Base-by-base conservation (phyloP, 1,139 yeast species). In the Scheffersomyces stambukii region DNA sequence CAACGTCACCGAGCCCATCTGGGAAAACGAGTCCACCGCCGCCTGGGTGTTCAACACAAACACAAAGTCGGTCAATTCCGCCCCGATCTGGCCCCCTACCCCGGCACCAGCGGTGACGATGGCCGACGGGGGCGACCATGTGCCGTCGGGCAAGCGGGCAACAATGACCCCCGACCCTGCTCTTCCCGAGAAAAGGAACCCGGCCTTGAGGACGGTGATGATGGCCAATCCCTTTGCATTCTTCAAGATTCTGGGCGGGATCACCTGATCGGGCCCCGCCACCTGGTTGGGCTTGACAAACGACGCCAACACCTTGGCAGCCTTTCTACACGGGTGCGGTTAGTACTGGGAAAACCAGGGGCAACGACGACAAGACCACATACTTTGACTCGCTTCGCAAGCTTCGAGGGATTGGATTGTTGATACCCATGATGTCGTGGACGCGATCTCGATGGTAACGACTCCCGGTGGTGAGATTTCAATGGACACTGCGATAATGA, bases 51-150 rank as follows among this genome's bases (percentile, higher is more conserved):
- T 91, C 42, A 91, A 71, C 36, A 91, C 89, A 54, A 91, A 91
- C 24, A 91, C 96, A 56, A 91, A 91, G 62, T 91, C 98, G 1
- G 98, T 91, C 47, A 91, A 65, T 54, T 91, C 98, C 5, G 96
- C 93, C 23, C 98, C 98, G 43, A 91, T 76, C 61, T 88, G 94
- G 23, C 98, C 98, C 35, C 98, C 98, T 4, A 93, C 96, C 49
- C 98, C 97, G 3, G 96, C 97, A 45, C 98, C 98, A 1, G 96
- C 97, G 15, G 96, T 84, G 28, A 79, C 81, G 45, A 91, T 82
- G 7, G 96, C 98, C 3, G 95, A 81, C 2, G 98, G 98, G 1
- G 97, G 93, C n/a, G 96, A 86, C 98, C 98, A 91, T 1, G 79
- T 60, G 1, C 97, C 97, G 57, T 91, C 98, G 2, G 93, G 93